Percentiles rank a stretch among this genome's conserved stretches.
Conservation (phyloP, 768 basidiomycete genomes). For the Sarcodon aspratus region DNA sequence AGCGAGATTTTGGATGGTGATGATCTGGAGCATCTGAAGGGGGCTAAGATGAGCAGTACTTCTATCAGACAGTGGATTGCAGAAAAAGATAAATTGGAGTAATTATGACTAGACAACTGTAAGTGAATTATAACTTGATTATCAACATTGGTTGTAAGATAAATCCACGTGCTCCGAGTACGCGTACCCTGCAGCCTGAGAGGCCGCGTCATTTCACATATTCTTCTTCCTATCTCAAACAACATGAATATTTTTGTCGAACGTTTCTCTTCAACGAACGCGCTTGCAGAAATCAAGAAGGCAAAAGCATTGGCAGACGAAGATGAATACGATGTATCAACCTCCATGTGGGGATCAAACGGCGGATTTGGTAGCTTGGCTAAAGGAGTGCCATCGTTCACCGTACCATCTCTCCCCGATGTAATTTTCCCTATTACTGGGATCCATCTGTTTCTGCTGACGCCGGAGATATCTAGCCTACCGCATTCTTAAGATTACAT, state of each 20-base stretch:
- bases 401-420: slow-evolving; percentile 63
- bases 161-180: no score
- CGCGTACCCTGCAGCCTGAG: not conserved
- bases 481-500: slow-evolving; percentile 83
- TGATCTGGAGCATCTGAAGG: slow-evolving; percentile 59
- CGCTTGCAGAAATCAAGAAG: slow-evolving; percentile 35
- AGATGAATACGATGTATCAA: slow-evolving; percentile 46
- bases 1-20: slow-evolving; percentile 46
- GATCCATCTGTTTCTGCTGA: not conserved
- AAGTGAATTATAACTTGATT: not conserved
- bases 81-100: slow-evolving; percentile 11
- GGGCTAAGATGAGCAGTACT: slow-evolving; percentile 90
- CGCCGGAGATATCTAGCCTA: slow-evolving; percentile 46
- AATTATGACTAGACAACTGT: slow-evolving; percentile 1
- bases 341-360: slow-evolving; percentile 72
- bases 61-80: slow-evolving; percentile 86
- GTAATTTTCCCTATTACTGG: slow-evolving; percentile 31
- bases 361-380: slow-evolving; percentile 73
- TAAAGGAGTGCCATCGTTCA: slow-evolving; percentile 62
- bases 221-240: slow-evolving; percentile 6
- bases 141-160: no score
- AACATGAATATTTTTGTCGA: slow-evolving; percentile 66
- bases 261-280: slow-evolving; percentile 49
- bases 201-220: slow-evolving; percentile 11
- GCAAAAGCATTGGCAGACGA: slow-evolving; percentile 39